Percentiles rank a stretch among this genome's conserved stretches.
Conservation (phyloP, 2,329 filamentous ascomycete species). For the Calonectria crousiana region DNA sequence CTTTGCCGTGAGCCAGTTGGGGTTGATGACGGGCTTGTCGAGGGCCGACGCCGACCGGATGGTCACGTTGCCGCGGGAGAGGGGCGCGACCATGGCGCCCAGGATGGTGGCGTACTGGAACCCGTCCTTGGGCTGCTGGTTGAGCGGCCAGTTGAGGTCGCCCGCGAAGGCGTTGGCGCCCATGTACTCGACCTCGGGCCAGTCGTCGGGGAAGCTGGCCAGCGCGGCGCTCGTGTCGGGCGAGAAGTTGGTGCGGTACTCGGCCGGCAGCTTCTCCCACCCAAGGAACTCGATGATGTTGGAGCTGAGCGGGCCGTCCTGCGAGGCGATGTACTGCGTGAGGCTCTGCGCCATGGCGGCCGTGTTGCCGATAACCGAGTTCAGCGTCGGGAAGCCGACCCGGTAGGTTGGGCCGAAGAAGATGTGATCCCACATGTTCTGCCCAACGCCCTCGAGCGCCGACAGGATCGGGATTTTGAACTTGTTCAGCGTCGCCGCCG, state of each 20-base stretch:
- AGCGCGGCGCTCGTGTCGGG: constrained; percentile 37
- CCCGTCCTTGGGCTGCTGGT: constrained; percentile 28
- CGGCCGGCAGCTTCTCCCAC: constrained; percentile 47
- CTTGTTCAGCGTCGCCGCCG: constrained; percentile 12
- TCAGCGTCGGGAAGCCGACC: not conserved
- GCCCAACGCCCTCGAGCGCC: constrained; percentile 33
- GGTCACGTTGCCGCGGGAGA: constrained; percentile 58
- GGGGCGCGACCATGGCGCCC: constrained; percentile 52
- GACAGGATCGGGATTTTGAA: constrained; percentile 31
- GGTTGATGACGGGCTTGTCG: constrained; percentile 57
- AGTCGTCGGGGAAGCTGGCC: constrained; percentile 45
- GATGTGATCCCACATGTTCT: constrained; percentile 37
- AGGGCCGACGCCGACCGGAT: constrained; percentile 50
- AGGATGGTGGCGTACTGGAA: constrained; percentile 40
- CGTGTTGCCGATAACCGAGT: not conserved
- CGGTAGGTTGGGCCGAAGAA: constrained; percentile 31
- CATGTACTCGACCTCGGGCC: constrained; percentile 51
- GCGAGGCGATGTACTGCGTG: not conserved
- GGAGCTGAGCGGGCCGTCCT: constrained; percentile 15
- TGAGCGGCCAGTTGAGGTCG: not conserved
- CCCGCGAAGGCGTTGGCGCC: not conserved
- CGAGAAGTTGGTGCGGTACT: constrained; percentile 30
- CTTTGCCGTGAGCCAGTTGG: constrained; percentile 58
- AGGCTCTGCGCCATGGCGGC: not conserved
- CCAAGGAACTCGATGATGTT: constrained; percentile 32